These are phyloP conservation scores for Cercis canadensis DNA, from an alignment of 306 rosid species.

Conservation along the genomic window DNA sequence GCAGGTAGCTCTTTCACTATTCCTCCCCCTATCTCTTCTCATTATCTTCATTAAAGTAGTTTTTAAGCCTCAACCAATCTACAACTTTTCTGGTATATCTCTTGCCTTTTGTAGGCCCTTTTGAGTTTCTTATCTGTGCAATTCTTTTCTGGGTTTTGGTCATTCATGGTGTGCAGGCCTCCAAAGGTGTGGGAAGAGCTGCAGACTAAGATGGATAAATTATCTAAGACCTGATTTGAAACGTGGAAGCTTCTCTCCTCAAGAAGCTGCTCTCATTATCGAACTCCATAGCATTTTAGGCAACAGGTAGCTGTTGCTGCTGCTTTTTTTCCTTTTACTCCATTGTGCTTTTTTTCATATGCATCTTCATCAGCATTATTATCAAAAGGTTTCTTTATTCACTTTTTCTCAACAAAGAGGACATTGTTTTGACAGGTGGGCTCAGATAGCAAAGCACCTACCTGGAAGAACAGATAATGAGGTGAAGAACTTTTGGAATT, in stretches of 20 bases:
- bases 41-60: background rate
- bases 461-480: slow-evolving; percentile 99
- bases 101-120: no score
- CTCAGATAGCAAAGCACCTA: slow-evolving; percentile 93
- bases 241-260: slow-evolving; percentile 91
- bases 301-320: slow-evolving; percentile 57
- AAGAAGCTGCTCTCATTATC: slow-evolving; percentile 91
- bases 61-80: background rate
- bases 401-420: slow-evolving; percentile 24
- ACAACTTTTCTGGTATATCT: background rate
- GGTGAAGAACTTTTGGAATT: slow-evolving; percentile 98
- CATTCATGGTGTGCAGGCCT: slow-evolving; percentile 51
- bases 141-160: background rate
- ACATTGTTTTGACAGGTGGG: slow-evolving; percentile 69
- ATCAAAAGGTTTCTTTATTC: slow-evolving; percentile 30
- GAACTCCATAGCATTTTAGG: slow-evolving; percentile 94
- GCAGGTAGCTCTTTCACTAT: slow-evolving; percentile 51
- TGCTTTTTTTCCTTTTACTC: background rate
- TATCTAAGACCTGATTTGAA: slow-evolving; percentile 95
- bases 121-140: background rate
- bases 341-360: background rate
- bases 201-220: slow-evolving; percentile 95
- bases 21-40: background rate
- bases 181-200: slow-evolving; percentile 96
- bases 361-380: slow-evolving; percentile 7